Percentiles rank a stretch among this genome's conserved stretches.
These are phyloP conservation scores for Sarcodon sp. DNA, from an alignment of 768 basidiomycete genomes.

Conservation along the genomic window DNA sequence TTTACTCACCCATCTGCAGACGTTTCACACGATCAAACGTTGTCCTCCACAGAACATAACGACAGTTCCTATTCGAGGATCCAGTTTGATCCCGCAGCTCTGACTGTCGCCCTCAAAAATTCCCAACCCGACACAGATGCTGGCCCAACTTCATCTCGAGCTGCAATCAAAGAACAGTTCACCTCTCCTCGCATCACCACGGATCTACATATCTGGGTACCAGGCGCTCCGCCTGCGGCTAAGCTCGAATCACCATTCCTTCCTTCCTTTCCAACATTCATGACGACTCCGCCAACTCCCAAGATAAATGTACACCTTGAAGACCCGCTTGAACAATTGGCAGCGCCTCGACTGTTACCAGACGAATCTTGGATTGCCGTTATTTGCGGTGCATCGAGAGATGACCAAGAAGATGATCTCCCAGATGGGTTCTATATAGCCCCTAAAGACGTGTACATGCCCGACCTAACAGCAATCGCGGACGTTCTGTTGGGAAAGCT, in stretches of 20 bases:
- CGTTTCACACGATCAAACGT: not conserved
- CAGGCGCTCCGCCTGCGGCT: not conserved
- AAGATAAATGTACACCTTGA: constrained; percentile 8
- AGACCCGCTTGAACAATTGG: constrained; percentile 1
- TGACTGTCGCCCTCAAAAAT: too few relatives aligned
- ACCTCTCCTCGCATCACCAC: not conserved
- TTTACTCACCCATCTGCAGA: not conserved
- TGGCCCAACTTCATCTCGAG: not conserved
- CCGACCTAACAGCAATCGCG: constrained; percentile 60
- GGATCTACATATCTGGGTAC: not conserved
- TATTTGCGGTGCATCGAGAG: constrained; percentile 60
- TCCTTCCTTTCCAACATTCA: constrained; percentile 10
- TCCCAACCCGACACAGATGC: too few relatives aligned
- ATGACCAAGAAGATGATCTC: constrained; percentile 22
- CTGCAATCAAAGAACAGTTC: not conserved
- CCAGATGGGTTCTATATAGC: constrained; percentile 68
- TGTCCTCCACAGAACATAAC: not conserved
- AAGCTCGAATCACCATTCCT: not conserved
- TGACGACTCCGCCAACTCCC: constrained; percentile 25
- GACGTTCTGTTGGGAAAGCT: constrained; percentile 74
- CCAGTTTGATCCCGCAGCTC: too few relatives aligned
- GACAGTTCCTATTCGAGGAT: too few relatives aligned
- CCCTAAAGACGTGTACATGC: constrained; percentile 72
- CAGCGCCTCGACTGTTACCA: constrained; percentile 38
- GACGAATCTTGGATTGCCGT: constrained; percentile 66